Conservation (phyloP, 2,329 filamentous ascomycete species). For the Claviceps citrina region DNA sequence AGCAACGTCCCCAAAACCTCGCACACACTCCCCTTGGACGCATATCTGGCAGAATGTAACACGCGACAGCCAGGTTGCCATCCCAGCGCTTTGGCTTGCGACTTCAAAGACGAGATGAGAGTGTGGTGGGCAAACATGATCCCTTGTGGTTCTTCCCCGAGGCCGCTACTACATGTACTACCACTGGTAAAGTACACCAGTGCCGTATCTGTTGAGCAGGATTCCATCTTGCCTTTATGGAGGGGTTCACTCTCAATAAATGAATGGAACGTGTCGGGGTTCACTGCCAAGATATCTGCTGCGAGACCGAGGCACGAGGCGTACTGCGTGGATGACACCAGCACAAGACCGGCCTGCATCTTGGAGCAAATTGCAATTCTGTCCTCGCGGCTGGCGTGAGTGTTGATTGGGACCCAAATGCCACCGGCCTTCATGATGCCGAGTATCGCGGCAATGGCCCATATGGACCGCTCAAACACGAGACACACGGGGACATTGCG, state of each 20-base stretch:
- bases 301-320: background rate
- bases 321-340: background rate
- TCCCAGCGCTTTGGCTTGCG: background rate
- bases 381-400: background rate
- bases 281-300: background rate
- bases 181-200: background rate
- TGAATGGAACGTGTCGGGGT: too few relatives aligned
- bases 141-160: background rate
- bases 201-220: background rate
- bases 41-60: background rate
- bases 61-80: conserved; percentile 2
- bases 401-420: background rate
- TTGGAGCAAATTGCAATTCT: background rate
- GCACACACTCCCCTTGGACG: background rate
- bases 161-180: background rate
- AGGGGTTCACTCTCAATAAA: too few relatives aligned
- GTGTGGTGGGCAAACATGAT: background rate
- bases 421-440: conserved; percentile 4
- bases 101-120: background rate
- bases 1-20: conserved; percentile 2
- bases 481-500: background rate
- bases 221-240: background rate
- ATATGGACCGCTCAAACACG: background rate
- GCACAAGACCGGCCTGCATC: background rate
- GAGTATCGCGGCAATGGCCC: conserved; percentile 2